Evolutionary conservation across 208 protist species (phyloP).

Genomic region (Balamuthia mandrillaris): DNA sequence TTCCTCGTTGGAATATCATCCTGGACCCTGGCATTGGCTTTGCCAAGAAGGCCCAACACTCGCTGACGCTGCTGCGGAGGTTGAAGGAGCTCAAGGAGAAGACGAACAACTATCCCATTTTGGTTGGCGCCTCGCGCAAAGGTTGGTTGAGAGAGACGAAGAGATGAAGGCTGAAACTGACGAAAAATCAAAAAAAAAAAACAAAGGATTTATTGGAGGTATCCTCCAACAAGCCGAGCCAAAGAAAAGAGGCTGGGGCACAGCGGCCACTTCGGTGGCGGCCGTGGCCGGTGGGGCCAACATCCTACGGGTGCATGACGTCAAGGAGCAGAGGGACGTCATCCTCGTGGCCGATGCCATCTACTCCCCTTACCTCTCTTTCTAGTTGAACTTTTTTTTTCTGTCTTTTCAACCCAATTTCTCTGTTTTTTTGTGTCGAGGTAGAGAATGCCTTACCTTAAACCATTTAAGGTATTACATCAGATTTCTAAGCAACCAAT

Average conservation of each 20-base stretch:
- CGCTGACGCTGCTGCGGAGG: slow-evolving; percentile 15
- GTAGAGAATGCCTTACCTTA: too few relatives aligned
- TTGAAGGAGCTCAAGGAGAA: background rate
- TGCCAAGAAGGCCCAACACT: slow-evolving; percentile 55
- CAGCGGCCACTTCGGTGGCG: slow-evolving; percentile 47
- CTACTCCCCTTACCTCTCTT: too few relatives aligned
- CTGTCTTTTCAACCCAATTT: too few relatives aligned
- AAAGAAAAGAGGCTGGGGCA: slow-evolving; percentile 39
- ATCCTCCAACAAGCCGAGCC: background rate
- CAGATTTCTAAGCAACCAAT: too few relatives aligned
- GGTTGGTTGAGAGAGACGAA: too few relatives aligned
- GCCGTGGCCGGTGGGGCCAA: slow-evolving; percentile 43
- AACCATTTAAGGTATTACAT: too few relatives aligned
- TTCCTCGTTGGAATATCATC: slow-evolving; percentile 62
- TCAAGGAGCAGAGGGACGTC: slow-evolving; percentile 50
- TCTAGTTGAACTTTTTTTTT: too few relatives aligned
- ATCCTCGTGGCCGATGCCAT: slow-evolving; percentile 59
- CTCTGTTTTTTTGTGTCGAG: too few relatives aligned
- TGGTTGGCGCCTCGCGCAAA: slow-evolving; percentile 62
- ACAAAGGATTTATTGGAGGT: too few relatives aligned
- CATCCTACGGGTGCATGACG: slow-evolving; percentile 61
- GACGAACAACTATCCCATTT: slow-evolving; percentile 17
- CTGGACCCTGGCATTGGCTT: slow-evolving; percentile 64
- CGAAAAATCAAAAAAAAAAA: too few relatives aligned
- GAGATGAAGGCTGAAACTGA: too few relatives aligned